A percentile compares a stretch with the other conserved stretches of the same genome.
Evolutionary conservation across 164 flowering plant species (phyloP).

Genomic region (Vitis amurensis): DNA sequence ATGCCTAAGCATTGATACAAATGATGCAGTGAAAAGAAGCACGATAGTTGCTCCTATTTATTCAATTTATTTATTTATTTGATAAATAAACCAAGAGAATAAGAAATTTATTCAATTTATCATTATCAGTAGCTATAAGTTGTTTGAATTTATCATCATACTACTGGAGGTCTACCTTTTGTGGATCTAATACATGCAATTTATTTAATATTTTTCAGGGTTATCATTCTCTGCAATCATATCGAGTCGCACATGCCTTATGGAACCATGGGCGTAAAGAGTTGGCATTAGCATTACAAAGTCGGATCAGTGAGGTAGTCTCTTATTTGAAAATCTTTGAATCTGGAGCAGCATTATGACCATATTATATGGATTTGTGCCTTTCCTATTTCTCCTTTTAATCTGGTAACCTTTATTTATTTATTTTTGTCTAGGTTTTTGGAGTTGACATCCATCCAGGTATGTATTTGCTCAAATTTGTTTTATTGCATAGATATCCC

Average conservation of each 20-base stretch:
- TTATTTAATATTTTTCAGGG: slow-evolving; percentile 43
- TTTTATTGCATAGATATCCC: background rate
- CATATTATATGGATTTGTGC: background rate
- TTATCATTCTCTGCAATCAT: slow-evolving; percentile 76
- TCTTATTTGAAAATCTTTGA: background rate
- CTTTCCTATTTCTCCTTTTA: background rate
- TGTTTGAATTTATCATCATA: background rate
- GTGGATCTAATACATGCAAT: background rate
- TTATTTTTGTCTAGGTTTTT: slow-evolving; percentile 55
- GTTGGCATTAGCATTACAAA: slow-evolving; percentile 81
- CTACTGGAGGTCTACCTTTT: background rate
- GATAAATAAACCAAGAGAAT: no score
- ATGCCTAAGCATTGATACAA: background rate
- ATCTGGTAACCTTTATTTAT: background rate
- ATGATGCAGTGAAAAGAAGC: background rate
- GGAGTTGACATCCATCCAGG: slow-evolving; percentile 94
- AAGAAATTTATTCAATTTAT: no score
- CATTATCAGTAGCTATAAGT: no score
- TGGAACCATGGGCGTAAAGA: slow-evolving; percentile 81
- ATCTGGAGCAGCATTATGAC: background rate
- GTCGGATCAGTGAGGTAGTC: slow-evolving; percentile 81
- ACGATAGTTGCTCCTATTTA: no score
- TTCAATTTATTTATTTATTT: no score
- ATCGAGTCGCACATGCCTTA: slow-evolving; percentile 76
- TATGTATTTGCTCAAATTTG: slow-evolving; percentile 13